These are phyloP conservation scores for Tricholoma sp. DNA, from an alignment of 768 basidiomycete genomes.

Conservation along the genomic window DNA sequence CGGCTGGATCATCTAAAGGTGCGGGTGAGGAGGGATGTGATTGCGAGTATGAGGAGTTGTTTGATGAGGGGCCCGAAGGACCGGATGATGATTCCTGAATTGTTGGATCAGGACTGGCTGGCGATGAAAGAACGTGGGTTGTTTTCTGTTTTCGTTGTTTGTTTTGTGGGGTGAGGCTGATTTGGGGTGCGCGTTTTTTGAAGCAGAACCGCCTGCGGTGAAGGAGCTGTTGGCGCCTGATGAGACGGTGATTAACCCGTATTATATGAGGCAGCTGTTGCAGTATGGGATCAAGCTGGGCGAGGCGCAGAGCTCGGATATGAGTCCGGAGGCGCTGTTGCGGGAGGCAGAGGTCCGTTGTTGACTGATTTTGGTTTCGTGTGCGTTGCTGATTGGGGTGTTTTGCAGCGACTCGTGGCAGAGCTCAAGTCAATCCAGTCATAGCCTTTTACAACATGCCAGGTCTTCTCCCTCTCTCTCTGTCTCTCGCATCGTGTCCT, in stretches of 20 bases:
- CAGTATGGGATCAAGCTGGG: conserved; percentile 67
- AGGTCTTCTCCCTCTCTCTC: not conserved
- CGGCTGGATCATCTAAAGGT: conserved; percentile 66
- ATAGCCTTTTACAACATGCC: not conserved
- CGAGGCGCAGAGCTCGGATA: conserved; percentile 29
- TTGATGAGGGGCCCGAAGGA: conserved; percentile 75
- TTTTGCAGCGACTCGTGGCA: conserved; percentile 52
- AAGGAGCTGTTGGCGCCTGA: conserved; percentile 36
- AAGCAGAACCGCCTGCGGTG: conserved; percentile 23
- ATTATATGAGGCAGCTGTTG: conserved; percentile 75
- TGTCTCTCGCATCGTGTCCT: not conserved
- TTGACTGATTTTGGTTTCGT: not conserved
- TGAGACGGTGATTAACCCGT: conserved; percentile 72
- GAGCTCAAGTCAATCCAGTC: conserved; percentile 51
- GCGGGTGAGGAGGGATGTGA: conserved; percentile 70
- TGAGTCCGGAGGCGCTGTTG: conserved; percentile 42
- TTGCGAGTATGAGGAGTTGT: conserved; percentile 80
- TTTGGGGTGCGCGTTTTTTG: conserved; percentile 5
- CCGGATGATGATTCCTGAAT: conserved; percentile 80
- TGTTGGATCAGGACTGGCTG: conserved; percentile 81
- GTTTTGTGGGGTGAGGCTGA: not conserved
- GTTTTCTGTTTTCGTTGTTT: not conserved
- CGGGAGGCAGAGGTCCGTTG: conserved; percentile 53
- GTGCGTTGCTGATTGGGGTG: not conserved
- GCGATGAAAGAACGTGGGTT: conserved; percentile 55